Conservation (phyloP, 2,329 filamentous ascomycete genomes). For the Penicillium paneum region DNA sequence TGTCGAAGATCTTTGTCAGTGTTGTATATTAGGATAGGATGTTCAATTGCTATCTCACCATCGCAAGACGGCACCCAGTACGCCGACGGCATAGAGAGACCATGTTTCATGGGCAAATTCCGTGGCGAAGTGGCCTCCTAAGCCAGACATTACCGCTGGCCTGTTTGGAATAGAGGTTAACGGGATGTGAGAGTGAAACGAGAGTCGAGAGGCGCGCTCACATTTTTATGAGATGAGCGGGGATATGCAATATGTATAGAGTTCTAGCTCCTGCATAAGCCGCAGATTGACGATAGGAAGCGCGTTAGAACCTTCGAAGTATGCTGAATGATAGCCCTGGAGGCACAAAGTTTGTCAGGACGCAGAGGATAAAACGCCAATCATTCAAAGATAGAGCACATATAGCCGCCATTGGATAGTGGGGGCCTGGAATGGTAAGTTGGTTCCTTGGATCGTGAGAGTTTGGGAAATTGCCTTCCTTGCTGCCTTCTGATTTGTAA, state of each 20-base stretch:
- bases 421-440: not conserved
- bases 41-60: slow-evolving; percentile 36
- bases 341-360: slow-evolving; percentile 6
- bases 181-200: slow-evolving; percentile 3
- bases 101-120: slow-evolving; percentile 40
- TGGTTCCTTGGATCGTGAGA: slow-evolving; percentile 12
- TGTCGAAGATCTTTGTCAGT: slow-evolving; percentile 14
- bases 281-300: not conserved
- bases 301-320: not conserved
- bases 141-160: slow-evolving; percentile 28
- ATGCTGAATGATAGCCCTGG: not conserved
- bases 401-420: not conserved
- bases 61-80: slow-evolving; percentile 37
- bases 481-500: slow-evolving; percentile 10
- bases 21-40: not conserved
- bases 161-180: slow-evolving; percentile 11
- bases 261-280: slow-evolving; percentile 13
- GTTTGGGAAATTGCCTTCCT: slow-evolving; percentile 10
- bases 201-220: slow-evolving; percentile 9
- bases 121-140: slow-evolving; percentile 27
- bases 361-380: slow-evolving; percentile 9
- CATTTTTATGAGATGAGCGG: slow-evolving; percentile 17
- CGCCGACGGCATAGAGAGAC: slow-evolving; percentile 41
- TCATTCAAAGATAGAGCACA: slow-evolving; percentile 9
- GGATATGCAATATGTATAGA: slow-evolving; percentile 7